phyloP scores from a whole-genome alignment of 2,329 filamentous ascomycete genomes.

The Hirsutella rhossiliensis region DNA sequence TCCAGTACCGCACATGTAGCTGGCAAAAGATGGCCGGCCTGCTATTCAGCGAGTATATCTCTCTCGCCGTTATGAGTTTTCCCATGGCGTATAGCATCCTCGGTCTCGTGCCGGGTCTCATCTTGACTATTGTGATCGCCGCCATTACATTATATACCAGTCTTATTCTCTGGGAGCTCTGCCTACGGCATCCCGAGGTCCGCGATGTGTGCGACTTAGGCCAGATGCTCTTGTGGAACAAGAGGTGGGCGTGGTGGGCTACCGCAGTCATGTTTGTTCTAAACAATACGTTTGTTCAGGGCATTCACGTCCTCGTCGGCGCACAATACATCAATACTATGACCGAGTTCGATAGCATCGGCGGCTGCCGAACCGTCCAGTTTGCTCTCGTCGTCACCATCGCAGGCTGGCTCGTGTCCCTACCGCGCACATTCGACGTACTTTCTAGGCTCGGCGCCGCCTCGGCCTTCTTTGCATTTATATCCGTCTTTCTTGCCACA shows the following conservation, averaged over 20 bases:
- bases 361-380: slow-evolving; percentile 63
- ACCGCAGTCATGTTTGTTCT: slow-evolving; percentile 80
- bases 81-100: slow-evolving; percentile 85
- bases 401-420: slow-evolving; percentile 65
- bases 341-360: slow-evolving; percentile 50
- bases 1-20: slow-evolving; percentile 86
- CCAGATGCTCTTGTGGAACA: slow-evolving; percentile 86
- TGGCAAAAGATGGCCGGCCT: slow-evolving; percentile 91
- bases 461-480: slow-evolving; percentile 79
- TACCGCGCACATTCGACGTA: slow-evolving; percentile 75
- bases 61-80: slow-evolving; percentile 86
- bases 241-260: slow-evolving; percentile 57
- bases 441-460: slow-evolving; percentile 68
- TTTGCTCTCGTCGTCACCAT: slow-evolving; percentile 66
- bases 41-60: slow-evolving; percentile 93
- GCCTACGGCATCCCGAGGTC: slow-evolving; percentile 78
- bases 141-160: slow-evolving; percentile 69
- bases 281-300: slow-evolving; percentile 92
- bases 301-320: slow-evolving; percentile 69
- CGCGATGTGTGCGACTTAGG: slow-evolving; percentile 90
- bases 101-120: slow-evolving; percentile 73
- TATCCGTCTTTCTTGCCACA: slow-evolving; percentile 74
- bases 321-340: slow-evolving; percentile 88
- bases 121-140: slow-evolving; percentile 70
- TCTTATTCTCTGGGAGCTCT: slow-evolving; percentile 63